Percentiles rank a stretch among this genome's conserved stretches.
These are phyloP conservation scores for Corinectria fuckeliana DNA, from an alignment of 2,329 filamentous ascomycete genomes.

Conservation along the genomic window DNA sequence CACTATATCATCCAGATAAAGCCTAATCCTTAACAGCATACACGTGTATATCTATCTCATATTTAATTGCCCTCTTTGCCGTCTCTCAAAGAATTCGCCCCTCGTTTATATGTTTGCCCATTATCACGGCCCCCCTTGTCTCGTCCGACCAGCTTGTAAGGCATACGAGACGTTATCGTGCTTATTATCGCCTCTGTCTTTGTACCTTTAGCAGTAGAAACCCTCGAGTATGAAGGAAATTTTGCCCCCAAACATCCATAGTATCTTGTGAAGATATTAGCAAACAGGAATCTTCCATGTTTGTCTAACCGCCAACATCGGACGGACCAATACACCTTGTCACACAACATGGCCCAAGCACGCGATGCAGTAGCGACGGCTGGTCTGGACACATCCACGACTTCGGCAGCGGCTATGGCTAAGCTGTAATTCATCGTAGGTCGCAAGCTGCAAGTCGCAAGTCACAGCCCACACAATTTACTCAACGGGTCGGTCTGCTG, in stretches of 20 bases:
- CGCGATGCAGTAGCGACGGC: not conserved
- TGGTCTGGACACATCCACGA: constrained; percentile 1
- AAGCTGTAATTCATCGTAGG: not conserved
- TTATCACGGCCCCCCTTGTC: not conserved
- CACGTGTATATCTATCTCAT: not conserved
- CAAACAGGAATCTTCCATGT: not conserved
- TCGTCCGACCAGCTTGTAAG: not conserved
- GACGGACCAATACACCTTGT: not conserved
- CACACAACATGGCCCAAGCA: constrained; percentile 8
- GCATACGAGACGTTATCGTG: too few relatives aligned
- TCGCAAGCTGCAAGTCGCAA: too few relatives aligned
- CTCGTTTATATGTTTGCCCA: too few relatives aligned
- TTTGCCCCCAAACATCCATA: not conserved
- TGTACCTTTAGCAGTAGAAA: too few relatives aligned
- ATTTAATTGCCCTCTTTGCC: too few relatives aligned
- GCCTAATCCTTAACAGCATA: not conserved
- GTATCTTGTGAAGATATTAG: not conserved
- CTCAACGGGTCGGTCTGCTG: not conserved
- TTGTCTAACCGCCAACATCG: not conserved
- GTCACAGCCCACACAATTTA: not conserved
- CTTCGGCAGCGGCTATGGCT: not conserved
- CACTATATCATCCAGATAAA: not conserved
- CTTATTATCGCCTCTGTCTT: too few relatives aligned
- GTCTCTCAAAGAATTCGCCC: too few relatives aligned
- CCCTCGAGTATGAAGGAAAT: not conserved